Conservation (phyloP, 75 land plant genomes). For the Cupressus sempervirens region DNA sequence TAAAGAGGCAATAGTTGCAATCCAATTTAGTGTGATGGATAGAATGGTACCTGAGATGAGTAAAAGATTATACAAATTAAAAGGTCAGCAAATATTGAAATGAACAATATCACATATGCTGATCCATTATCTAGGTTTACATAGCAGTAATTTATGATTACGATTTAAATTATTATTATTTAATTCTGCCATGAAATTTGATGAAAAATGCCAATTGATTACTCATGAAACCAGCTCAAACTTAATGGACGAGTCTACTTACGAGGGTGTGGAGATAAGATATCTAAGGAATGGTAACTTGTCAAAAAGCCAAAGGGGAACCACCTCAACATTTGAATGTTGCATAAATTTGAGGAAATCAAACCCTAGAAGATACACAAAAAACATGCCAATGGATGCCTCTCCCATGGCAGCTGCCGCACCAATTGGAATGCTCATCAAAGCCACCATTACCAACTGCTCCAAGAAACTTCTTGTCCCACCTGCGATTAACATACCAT, state of each 20-base stretch:
- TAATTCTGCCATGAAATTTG: no score
- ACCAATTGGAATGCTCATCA: conserved; percentile 23
- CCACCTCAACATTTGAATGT: conserved; percentile 39
- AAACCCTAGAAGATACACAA: conserved; percentile 23
- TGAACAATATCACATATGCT: no score
- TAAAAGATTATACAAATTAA: no score
- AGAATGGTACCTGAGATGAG: conserved; percentile 33
- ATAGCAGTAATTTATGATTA: no score
- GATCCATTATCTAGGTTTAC: no score
- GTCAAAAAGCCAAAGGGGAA: conserved; percentile 19
- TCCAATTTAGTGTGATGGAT: conserved; percentile 30
- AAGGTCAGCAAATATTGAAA: no score
- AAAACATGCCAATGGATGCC: conserved; percentile 23
- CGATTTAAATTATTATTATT: no score
- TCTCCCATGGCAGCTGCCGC: conserved; percentile 20
- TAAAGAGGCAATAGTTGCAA: conserved; percentile 42
- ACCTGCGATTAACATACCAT: conserved; percentile 14
- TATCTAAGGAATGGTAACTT: conserved; percentile 19
- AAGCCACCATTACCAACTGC: conserved; percentile 15
- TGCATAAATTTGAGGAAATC: conserved; percentile 24
- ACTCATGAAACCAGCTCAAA: background rate
- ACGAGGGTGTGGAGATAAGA: conserved; percentile 27
- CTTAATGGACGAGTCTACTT: conserved; percentile 8
- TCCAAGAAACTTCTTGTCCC: conserved; percentile 23
- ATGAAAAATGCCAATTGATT: background rate